Evolutionary conservation across 108 stramenopile species (phyloP).

Genomic region (Chaetoceros tenuissimus): DNA sequence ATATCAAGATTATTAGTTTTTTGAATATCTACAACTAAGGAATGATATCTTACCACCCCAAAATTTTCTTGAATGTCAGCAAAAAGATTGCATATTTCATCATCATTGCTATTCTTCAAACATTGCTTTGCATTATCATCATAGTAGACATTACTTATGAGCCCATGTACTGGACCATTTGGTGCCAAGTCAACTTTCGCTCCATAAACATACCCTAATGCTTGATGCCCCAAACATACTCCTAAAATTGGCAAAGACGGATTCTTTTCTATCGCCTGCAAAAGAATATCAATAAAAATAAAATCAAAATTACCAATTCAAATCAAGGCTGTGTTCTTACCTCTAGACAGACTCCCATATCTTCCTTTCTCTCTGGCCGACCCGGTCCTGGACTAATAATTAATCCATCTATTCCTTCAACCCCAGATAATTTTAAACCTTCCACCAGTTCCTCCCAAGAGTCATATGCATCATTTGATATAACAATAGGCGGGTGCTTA

Average conservation of each 20-base stretch:
- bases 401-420: slow-evolving; percentile 51
- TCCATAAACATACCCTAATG: slow-evolving; percentile 66
- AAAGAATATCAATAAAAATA: no score
- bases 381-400: slow-evolving; percentile 88
- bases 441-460: slow-evolving; percentile 24
- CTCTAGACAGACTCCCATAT: slow-evolving; percentile 67
- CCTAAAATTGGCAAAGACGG: slow-evolving; percentile 74
- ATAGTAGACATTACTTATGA: slow-evolving; percentile 46
- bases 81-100: slow-evolving; percentile 31
- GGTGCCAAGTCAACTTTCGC: slow-evolving; percentile 40
- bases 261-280: slow-evolving; percentile 36
- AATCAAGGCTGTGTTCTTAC: no score
- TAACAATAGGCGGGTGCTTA: slow-evolving; percentile 58
- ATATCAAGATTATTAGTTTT: slow-evolving; percentile 9
- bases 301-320: no score
- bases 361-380: slow-evolving; percentile 38
- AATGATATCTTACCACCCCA: slow-evolving; percentile 91
- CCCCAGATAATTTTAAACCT: neutral
- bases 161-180: slow-evolving; percentile 82
- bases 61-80: slow-evolving; percentile 27
- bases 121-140: neutral
- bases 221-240: slow-evolving; percentile 92
- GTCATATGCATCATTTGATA: slow-evolving; percentile 66
- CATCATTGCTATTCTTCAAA: neutral
- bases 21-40: slow-evolving; percentile 52